Evolutionary conservation across 768 basidiomycete genomes (phyloP).

Genomic region (Tricholoma saponaceum): DNA sequence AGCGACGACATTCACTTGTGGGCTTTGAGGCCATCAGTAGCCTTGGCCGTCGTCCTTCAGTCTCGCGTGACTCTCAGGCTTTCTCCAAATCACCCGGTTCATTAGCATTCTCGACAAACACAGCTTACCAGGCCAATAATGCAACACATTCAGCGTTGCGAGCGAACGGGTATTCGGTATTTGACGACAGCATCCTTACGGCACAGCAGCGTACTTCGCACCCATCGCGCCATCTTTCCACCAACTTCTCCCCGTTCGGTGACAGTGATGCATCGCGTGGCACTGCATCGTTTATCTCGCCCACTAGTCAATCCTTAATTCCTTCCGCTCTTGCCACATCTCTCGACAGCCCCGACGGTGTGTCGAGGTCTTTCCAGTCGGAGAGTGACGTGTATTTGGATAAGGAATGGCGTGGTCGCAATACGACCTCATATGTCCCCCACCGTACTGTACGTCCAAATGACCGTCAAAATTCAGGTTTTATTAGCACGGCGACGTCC

Average conservation of each 20-base stretch:
- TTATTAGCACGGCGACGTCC: slow-evolving; percentile 30
- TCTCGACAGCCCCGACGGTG: slow-evolving; percentile 37
- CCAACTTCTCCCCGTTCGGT: slow-evolving; percentile 52
- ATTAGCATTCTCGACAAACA: slow-evolving; percentile 26
- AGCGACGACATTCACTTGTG: slow-evolving; percentile 1
- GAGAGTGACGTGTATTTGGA: slow-evolving; percentile 50
- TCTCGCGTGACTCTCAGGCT: slow-evolving; percentile 13
- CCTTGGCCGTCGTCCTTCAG: slow-evolving; percentile 12
- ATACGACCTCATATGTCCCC: slow-evolving; percentile 9
- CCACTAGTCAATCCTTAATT: slow-evolving; percentile 47
- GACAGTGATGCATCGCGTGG: slow-evolving; percentile 31
- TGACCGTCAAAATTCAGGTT: slow-evolving; percentile 9
- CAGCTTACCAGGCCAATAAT: slow-evolving; percentile 8
- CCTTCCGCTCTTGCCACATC: slow-evolving; percentile 55
- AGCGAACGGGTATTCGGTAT: slow-evolving; percentile 36
- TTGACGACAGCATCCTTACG: slow-evolving; percentile 37
- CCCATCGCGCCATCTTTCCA: slow-evolving; percentile 15
- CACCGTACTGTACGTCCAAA: slow-evolving; percentile 7
- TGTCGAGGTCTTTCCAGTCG: slow-evolving; percentile 46
- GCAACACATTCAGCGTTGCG: slow-evolving; percentile 18
- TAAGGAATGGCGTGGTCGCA: slow-evolving; percentile 42
- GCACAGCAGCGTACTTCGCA: slow-evolving; percentile 14
- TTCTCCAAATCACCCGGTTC: slow-evolving; percentile 21
- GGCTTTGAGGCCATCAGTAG: slow-evolving; percentile 6
- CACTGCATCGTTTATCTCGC: slow-evolving; percentile 29